These are phyloP conservation scores for Samsoniella hepiali DNA, from an alignment of 2,329 filamentous ascomycete genomes.

Conservation along the genomic window DNA sequence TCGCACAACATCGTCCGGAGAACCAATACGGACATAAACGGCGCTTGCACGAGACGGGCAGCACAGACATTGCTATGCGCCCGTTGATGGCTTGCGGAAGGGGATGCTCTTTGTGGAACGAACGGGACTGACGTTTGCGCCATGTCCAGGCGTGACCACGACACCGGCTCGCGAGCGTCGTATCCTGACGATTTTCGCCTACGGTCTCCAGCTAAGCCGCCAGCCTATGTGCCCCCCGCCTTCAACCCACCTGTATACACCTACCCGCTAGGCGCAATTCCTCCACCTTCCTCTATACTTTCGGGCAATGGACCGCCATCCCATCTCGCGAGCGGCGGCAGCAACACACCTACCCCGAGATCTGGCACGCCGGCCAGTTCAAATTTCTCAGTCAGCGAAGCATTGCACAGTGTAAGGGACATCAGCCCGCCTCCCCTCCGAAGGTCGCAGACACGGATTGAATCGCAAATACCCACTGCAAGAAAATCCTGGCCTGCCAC, in stretches of 20 bases:
- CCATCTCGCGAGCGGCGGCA: not conserved
- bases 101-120: constrained; percentile 14
- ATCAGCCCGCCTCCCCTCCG: constrained; percentile 31
- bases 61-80: not conserved
- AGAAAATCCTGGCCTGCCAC: constrained; percentile 17
- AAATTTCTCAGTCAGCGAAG: not conserved
- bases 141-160: constrained; percentile 13
- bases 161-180: not conserved
- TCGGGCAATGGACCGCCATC: constrained; percentile 12
- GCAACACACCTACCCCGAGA: not conserved
- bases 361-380: constrained; percentile 5
- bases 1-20: not conserved
- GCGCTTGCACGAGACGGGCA: not conserved
- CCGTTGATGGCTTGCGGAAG: not conserved
- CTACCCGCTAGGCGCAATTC: not conserved
- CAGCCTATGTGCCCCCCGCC: not conserved
- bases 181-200: not conserved
- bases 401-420: not conserved
- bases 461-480: not conserved
- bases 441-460: constrained; percentile 20
- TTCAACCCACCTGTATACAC: not conserved
- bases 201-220: not conserved
- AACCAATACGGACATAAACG: not conserved
- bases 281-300: constrained; percentile 1
- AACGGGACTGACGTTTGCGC: constrained; percentile 1